Percentiles rank a stretch among this genome's conserved stretches.
phyloP scores from a whole-genome alignment of 2,329 filamentous ascomycete genomes.

The Trichoderma citrinoviride region DNA sequence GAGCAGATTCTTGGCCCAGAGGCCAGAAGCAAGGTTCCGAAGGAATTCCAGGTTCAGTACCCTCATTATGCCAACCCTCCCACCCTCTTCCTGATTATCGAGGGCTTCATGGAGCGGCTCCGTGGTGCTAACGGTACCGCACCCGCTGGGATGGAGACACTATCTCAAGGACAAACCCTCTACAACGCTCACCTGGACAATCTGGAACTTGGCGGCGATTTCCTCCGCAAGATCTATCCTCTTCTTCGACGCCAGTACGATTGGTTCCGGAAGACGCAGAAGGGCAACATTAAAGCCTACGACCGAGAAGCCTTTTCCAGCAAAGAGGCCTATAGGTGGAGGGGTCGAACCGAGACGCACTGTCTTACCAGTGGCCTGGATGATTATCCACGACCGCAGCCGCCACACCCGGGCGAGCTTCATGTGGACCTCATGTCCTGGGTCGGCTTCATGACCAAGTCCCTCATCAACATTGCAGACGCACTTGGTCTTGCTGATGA shows the following conservation, averaged over 20 bases:
- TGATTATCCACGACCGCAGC: conserved; percentile 91
- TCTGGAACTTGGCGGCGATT: conserved; percentile 64
- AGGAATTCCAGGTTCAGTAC: conserved; percentile 92
- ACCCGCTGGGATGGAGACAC: conserved; percentile 42
- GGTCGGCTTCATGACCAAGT: conserved; percentile 94
- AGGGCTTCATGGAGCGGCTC: conserved; percentile 78
- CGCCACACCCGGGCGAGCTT: conserved; percentile 91
- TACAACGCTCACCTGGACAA: conserved; percentile 67
- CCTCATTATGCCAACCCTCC: conserved; percentile 97
- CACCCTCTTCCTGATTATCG: conserved; percentile 86
- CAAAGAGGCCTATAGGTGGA: conserved; percentile 95
- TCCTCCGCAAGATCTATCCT: conserved; percentile 77
- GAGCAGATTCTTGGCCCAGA: conserved; percentile 93
- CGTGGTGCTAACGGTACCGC: conserved; percentile 52
- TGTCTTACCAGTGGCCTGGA: conserved; percentile 92
- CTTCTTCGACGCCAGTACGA: conserved; percentile 84
- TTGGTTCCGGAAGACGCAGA: conserved; percentile 93
- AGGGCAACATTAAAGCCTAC: conserved; percentile 85
- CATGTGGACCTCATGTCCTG: conserved; percentile 93
- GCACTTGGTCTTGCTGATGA: conserved; percentile 77
- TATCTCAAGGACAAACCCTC: conserved; percentile 45
- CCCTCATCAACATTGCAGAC: conserved; percentile 75
- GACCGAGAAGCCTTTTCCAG: conserved; percentile 83
- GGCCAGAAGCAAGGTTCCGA: conserved; percentile 89
- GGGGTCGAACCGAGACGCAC: conserved; percentile 81